These are phyloP conservation scores for Fusarium camptoceras DNA, from an alignment of 2,329 filamentous ascomycete genomes.

Conservation along the genomic window DNA sequence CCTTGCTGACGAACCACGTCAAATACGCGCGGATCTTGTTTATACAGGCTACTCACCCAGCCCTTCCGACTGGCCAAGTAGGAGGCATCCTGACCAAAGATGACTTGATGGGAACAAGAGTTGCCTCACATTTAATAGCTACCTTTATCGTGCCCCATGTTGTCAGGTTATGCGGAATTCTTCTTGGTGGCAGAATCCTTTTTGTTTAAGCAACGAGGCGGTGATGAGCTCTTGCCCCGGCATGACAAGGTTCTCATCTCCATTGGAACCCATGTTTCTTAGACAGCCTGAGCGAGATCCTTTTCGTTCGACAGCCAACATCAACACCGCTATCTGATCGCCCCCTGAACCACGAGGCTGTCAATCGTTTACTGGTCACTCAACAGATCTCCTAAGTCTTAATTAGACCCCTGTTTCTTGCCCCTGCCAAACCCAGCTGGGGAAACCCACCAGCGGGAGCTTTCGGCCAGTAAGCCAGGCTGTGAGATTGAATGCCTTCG, in stretches of 20 bases:
- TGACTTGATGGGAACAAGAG: conserved; percentile 11
- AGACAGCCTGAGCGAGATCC: background rate
- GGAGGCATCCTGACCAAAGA: conserved; percentile 25
- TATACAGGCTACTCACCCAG: conserved; percentile 30
- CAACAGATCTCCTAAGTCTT: conserved; percentile 39
- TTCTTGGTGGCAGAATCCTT: conserved; percentile 4
- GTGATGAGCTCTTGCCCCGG: conserved; percentile 16
- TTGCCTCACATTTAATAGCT: conserved; percentile 26
- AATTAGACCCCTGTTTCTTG: conserved; percentile 33
- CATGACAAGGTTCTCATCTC: background rate
- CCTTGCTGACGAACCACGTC: conserved; percentile 24
- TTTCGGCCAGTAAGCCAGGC: conserved; percentile 38
- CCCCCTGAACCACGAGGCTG: conserved; percentile 20
- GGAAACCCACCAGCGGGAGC: conserved; percentile 37
- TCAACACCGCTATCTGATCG: conserved; percentile 23
- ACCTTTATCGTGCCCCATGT: conserved; percentile 17
- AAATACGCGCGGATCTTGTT: conserved; percentile 34
- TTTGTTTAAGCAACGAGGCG: conserved; percentile 22
- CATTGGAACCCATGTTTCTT: background rate
- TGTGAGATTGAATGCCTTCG: conserved; percentile 36
- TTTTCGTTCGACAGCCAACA: background rate
- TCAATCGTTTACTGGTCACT: conserved; percentile 21
- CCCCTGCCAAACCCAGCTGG: conserved; percentile 34
- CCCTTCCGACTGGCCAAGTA: conserved; percentile 42
- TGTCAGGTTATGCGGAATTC: background rate